phyloP scores from a whole-genome alignment of 164 flowering plant species.

The Buxus sempervirens region DNA sequence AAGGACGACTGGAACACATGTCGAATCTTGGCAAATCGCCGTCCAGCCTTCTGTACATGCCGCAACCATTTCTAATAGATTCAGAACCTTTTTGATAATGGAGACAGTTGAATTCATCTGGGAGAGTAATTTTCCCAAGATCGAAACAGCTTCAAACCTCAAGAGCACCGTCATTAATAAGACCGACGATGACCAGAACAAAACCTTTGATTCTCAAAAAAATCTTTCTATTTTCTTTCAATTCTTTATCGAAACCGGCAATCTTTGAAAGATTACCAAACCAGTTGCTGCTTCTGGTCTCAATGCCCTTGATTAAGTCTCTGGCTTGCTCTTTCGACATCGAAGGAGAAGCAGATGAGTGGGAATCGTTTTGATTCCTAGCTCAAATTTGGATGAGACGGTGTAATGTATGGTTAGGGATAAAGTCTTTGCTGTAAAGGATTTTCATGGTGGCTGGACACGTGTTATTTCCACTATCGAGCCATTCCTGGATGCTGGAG shows the following conservation, averaged over 20 bases:
- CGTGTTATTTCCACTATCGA: conserved; percentile 25
- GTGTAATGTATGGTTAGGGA: conserved; percentile 31
- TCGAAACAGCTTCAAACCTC: neutral
- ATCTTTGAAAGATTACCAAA: conserved; percentile 12
- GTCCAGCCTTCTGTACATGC: conserved; percentile 32
- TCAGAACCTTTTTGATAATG: conserved; percentile 22
- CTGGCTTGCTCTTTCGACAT: neutral
- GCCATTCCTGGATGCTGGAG: conserved; percentile 29
- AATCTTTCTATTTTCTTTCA: conserved; percentile 18
- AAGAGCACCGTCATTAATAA: conserved; percentile 6
- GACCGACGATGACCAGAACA: conserved; percentile 11
- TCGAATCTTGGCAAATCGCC: conserved; percentile 23
- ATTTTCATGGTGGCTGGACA: conserved; percentile 35
- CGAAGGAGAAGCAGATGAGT: neutral
- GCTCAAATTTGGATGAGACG: conserved; percentile 28
- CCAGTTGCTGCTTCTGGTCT: conserved; percentile 1
- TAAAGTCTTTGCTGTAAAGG: conserved; percentile 18
- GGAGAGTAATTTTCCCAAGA: conserved; percentile 18
- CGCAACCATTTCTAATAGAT: conserved; percentile 20
- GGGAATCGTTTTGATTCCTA: no score
- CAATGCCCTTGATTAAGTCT: neutral
- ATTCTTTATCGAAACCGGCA: conserved; percentile 8
- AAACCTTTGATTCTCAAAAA: conserved; percentile 11
- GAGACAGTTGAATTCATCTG: conserved; percentile 6
- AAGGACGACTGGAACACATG: conserved; percentile 26